phyloP scores from a whole-genome alignment of 2,329 filamentous ascomycete species.

The Golovinomyces cichoracearum region DNA sequence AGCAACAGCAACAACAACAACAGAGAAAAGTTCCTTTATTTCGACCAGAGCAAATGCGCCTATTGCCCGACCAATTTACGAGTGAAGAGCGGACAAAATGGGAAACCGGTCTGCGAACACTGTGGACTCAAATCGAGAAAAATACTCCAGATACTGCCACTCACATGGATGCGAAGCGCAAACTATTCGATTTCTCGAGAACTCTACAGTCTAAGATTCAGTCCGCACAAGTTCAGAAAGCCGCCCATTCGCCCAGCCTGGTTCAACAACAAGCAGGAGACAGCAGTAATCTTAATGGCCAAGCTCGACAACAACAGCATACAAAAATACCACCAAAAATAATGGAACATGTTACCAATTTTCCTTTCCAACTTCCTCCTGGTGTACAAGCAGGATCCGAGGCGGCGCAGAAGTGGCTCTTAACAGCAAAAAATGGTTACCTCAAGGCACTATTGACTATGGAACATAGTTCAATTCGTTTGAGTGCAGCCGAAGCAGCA shows the following conservation, averaged over 20 bases:
- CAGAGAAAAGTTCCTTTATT: constrained; percentile 8
- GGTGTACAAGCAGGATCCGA: constrained; percentile 20
- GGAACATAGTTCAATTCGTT: constrained; percentile 20
- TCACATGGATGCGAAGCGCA: constrained; percentile 26
- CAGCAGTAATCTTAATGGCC: constrained; percentile 4
- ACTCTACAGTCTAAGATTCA: constrained; percentile 29
- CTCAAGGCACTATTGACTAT: constrained; percentile 24
- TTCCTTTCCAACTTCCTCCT: constrained; percentile 22
- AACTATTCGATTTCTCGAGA: constrained; percentile 33
- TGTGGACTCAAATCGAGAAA: constrained; percentile 27
- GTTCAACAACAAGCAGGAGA: constrained; percentile 5
- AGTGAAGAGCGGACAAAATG: constrained; percentile 32
- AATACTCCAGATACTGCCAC: constrained; percentile 23
- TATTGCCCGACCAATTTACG: constrained; percentile 17
- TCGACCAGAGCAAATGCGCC: constrained; percentile 14
- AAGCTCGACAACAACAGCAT: constrained; percentile 6
- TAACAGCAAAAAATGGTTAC: constrained; percentile 23
- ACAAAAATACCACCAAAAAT: constrained; percentile 14
- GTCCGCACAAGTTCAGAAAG: constrained; percentile 7
- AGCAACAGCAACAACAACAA: constrained; percentile 7
- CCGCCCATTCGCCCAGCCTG: constrained; percentile 4
- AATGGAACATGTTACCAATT: constrained; percentile 22
- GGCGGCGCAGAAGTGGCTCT: constrained; percentile 22
- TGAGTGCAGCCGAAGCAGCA: constrained; percentile 20
- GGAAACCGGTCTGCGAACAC: constrained; percentile 25